Conservation (phyloP, 441 rosid genomes). For the Adansonia grandidieri region DNA sequence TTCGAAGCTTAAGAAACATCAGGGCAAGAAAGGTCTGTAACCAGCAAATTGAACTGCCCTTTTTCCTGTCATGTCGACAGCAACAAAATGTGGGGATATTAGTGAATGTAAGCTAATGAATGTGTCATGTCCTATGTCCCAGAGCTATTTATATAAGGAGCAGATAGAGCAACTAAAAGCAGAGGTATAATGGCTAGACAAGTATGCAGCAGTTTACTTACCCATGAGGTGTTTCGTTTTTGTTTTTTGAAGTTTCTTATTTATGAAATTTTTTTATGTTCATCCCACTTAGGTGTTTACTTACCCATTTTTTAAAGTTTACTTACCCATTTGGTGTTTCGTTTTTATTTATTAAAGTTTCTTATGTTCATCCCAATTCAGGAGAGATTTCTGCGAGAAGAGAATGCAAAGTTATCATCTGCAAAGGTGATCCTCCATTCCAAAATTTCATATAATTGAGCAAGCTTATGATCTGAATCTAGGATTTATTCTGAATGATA, state of each 20-base stretch:
- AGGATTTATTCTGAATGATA: background rate
- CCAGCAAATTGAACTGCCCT: background rate
- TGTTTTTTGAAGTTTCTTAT: too few relatives aligned
- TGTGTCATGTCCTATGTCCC: slow-evolving; percentile 20
- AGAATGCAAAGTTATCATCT: slow-evolving; percentile 38
- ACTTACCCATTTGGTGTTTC: too few relatives aligned
- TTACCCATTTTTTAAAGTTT: too few relatives aligned
- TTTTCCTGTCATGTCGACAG: background rate
- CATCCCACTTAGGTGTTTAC: too few relatives aligned
- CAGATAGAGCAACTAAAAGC: slow-evolving; percentile 54
- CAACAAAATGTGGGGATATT: background rate
- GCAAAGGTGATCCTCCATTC: slow-evolving; percentile 42
- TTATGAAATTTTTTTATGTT: too few relatives aligned
- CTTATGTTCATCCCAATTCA: slow-evolving; percentile 28
- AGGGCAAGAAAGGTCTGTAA: slow-evolving; percentile 66
- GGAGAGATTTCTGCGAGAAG: slow-evolving; percentile 51
- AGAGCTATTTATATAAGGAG: slow-evolving; percentile 56
- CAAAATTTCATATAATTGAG: background rate
- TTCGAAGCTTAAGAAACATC: slow-evolving; percentile 53
- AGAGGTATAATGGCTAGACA: slow-evolving; percentile 44
- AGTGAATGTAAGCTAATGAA: background rate
- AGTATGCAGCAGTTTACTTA: background rate
- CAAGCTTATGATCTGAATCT: background rate
- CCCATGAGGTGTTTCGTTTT: background rate
- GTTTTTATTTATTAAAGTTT: background rate